Base-by-base conservation (phyloP, 768 basidiomycete genomes). In the Hygrophoropsis aurantiaca region DNA sequence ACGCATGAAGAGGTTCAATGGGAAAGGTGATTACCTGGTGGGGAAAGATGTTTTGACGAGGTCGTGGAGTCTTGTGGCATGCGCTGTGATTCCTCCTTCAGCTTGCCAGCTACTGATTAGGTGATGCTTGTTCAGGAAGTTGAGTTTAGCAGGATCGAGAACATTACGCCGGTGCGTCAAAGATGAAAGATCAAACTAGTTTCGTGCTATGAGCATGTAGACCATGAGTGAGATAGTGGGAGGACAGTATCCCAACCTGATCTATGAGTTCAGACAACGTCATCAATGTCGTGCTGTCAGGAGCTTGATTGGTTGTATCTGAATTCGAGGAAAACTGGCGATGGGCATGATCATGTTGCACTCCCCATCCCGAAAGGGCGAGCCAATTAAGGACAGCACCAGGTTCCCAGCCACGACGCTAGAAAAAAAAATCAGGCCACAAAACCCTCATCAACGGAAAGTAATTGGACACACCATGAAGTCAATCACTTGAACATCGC, bases 321-420 rank as follows among this genome's bases (percentile, higher is more conserved):
- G 47, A 19, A 53, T 55, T 49, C 52, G 47, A 51, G 46, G 56
- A 63, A 42, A 34, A 61, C 43, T 26, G 67, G n/a, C n/a, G n/a
- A 52, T 16, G 50, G 19, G 45, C 55, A 49, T 21, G 60, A 54
- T 67, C 56, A 44, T 74, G 74, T 8, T 77, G 73, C 9, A 76
- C 80, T 19, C 93, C 90, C 90, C 94, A 97, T 1, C 97, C 94
- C n/a, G 91, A 85, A 15, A 98, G 72, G 5, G 91, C 91, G 7
- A 97, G 78, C 85, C 94, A 98, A 58, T 98, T 98, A 20, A 94
- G 67, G 11, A 99, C 66, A 2, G 94, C 92, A 35, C 77, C 77
- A 0, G 93, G 89, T 59, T 98, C 94, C 85, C 91, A 98, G 0
- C 93, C 94, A 38, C 82, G 75, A 55, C 79, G 72, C 94, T 95